phyloP scores from a whole-genome alignment of 257 asterid species.

The Solanum chaucha region DNA sequence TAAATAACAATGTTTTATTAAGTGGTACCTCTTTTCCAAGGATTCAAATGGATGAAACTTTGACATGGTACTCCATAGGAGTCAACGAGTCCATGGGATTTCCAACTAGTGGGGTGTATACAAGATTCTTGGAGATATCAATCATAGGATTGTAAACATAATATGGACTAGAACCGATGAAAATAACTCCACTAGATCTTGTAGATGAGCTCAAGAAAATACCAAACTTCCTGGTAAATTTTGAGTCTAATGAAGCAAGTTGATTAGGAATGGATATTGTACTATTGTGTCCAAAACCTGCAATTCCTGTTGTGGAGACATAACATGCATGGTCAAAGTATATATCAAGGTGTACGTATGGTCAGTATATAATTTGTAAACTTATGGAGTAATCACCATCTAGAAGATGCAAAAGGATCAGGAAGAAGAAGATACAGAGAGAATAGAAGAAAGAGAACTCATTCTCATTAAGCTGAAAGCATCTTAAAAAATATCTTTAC shows the following conservation, averaged over 20 bases:
- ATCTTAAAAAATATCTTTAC: too few species aligned
- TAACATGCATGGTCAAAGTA: too few species aligned
- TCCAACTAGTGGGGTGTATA: neutral
- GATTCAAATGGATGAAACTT: neutral
- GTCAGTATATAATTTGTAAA: too few species aligned
- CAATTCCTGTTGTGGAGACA: conserved; percentile 1
- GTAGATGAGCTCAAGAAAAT: conserved; percentile 2
- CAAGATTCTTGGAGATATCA: neutral
- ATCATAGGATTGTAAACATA: neutral
- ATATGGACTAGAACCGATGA: conserved; percentile 2
- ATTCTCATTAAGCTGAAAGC: too few species aligned
- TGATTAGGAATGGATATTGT: conserved; percentile 2
- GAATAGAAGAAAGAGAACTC: too few species aligned
- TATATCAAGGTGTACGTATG: too few species aligned
- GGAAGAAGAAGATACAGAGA: too few species aligned
- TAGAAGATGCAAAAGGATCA: too few species aligned
- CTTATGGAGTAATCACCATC: too few species aligned
- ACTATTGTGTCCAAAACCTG: neutral
- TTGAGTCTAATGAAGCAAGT: neutral
- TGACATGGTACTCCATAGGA: neutral
- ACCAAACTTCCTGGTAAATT: neutral
- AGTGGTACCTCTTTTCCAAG: neutral
- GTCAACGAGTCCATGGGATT: too few species aligned
- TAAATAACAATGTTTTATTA: neutral
- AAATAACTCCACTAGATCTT: neutral